A percentile compares a stretch with the other conserved stretches of the same genome.
phyloP scores from a whole-genome alignment of 176 grass and related monocot genomes.

The Echinochloa phyllopogon region DNA sequence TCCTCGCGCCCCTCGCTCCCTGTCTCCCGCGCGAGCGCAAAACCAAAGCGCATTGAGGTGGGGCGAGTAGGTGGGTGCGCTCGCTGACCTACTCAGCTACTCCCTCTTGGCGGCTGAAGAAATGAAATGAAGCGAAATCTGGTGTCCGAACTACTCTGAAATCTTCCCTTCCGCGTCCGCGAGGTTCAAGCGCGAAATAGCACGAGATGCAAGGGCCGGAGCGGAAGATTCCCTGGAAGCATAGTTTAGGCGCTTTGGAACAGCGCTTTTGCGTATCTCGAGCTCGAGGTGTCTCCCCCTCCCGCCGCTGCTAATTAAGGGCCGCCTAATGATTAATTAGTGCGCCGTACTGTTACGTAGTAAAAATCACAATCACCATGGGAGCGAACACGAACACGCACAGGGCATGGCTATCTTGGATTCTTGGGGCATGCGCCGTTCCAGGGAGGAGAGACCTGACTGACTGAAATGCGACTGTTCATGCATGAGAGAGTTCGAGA shows the following conservation, averaged over 20 bases:
- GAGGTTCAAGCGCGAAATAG: neutral
- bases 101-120: slow-evolving; percentile 30
- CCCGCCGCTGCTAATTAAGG: slow-evolving; percentile 49
- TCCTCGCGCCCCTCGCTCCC: slow-evolving; percentile 9
- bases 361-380: neutral
- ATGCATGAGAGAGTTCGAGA: neutral
- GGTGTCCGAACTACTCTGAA: neutral
- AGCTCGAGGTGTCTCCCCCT: slow-evolving; percentile 58
- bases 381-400: too few relatives aligned
- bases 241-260: slow-evolving; percentile 34
- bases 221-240: neutral
- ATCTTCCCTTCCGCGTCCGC: slow-evolving; percentile 24
- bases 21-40: slow-evolving; percentile 5
- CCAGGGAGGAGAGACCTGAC: too few relatives aligned
- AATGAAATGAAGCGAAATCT: neutral
- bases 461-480: too few relatives aligned
- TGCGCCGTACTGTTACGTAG: neutral
- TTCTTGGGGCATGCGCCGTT: too few relatives aligned
- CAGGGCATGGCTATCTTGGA: too few relatives aligned
- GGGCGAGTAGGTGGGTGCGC: neutral
- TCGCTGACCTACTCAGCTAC: slow-evolving; percentile 4
- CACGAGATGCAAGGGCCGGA: neutral
- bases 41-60: slow-evolving; percentile 12
- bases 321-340: slow-evolving; percentile 43
- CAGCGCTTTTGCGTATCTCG: slow-evolving; percentile 45